Evolutionary conservation across 345 rosid genomes (phyloP).

Genomic region (Orychophragmus violaceus): DNA sequence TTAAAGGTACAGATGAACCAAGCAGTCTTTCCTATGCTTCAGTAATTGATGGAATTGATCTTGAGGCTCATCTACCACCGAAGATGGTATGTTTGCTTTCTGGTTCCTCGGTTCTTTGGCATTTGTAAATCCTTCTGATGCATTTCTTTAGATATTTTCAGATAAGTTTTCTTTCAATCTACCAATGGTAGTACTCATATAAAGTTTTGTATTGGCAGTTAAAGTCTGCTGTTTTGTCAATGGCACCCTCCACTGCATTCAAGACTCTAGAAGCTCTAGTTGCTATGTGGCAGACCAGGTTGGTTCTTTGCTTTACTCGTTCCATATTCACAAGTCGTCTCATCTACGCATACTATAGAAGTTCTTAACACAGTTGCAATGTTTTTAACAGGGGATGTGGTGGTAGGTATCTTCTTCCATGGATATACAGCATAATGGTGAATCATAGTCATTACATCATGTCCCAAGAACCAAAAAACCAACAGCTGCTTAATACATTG

Average conservation of each 20-base stretch:
- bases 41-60: slow-evolving; percentile 42
- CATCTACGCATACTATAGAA: background rate
- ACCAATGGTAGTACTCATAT: background rate
- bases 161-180: background rate
- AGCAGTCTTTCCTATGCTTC: slow-evolving; percentile 32
- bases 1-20: slow-evolving; percentile 37
- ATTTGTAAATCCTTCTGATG: background rate
- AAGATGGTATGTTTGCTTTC: slow-evolving; percentile 56
- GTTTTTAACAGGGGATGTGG: slow-evolving; percentile 46
- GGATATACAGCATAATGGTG: slow-evolving; percentile 76
- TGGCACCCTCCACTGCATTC: slow-evolving; percentile 56
- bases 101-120: background rate
- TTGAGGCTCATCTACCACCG: slow-evolving; percentile 52
- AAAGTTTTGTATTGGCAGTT: slow-evolving; percentile 40
- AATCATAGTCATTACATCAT: slow-evolving; percentile 49
- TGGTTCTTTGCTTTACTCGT: slow-evolving; percentile 14
- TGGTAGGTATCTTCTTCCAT: slow-evolving; percentile 55
- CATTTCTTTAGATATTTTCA: background rate
- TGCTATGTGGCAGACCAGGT: slow-evolving; percentile 84
- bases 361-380: background rate
- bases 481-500: slow-evolving; percentile 48
- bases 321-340: background rate
- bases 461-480: slow-evolving; percentile 44
- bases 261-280: slow-evolving; percentile 64
- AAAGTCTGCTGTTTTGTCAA: slow-evolving; percentile 56